A percentile compares a stretch with the other conserved stretches of the same genome.
These are phyloP conservation scores for Withania somnifera DNA, from an alignment of 305 asterid genomes.

Conservation along the genomic window DNA sequence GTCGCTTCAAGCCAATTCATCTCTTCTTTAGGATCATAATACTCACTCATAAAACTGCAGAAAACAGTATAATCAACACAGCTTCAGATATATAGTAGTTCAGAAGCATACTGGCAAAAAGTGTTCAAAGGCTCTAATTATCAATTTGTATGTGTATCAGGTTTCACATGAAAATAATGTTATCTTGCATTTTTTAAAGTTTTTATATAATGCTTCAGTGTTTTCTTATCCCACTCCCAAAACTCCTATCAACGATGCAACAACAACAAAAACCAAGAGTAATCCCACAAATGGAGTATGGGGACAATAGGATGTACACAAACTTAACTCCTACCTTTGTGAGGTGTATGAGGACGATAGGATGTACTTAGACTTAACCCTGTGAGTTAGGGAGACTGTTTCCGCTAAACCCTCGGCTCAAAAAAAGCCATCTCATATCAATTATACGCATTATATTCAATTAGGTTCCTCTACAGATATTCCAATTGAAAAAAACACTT, in stretches of 20 bases:
- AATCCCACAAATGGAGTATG: too few relatives aligned
- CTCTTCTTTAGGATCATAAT: constrained; percentile 13
- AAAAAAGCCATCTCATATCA: not conserved
- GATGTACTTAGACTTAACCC: too few relatives aligned
- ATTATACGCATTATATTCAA: not conserved
- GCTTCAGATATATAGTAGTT: not conserved
- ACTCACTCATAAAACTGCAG: constrained; percentile 34
- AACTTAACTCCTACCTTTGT: too few relatives aligned
- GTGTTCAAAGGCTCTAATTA: too few relatives aligned
- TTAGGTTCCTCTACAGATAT: not conserved
- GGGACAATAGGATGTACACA: too few relatives aligned
- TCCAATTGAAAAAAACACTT: not conserved
- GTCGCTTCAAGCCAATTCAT: constrained; percentile 11
- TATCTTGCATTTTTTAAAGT: too few relatives aligned
- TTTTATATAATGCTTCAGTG: not conserved
- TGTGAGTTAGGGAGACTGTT: too few relatives aligned
- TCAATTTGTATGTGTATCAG: not conserved
- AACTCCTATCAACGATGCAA: not conserved
- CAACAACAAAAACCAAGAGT: too few relatives aligned
- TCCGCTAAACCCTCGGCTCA: too few relatives aligned
- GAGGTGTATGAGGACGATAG: too few relatives aligned
- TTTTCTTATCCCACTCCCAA: not conserved
- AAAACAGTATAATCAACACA: not conserved
- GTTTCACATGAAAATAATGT: not conserved
- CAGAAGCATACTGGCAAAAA: too few relatives aligned